Evolutionary conservation across 2,329 filamentous ascomycete genomes (phyloP), one percentile per base, ranked within the genome.

Genomic region (Emydomyces testavorans): DNA sequence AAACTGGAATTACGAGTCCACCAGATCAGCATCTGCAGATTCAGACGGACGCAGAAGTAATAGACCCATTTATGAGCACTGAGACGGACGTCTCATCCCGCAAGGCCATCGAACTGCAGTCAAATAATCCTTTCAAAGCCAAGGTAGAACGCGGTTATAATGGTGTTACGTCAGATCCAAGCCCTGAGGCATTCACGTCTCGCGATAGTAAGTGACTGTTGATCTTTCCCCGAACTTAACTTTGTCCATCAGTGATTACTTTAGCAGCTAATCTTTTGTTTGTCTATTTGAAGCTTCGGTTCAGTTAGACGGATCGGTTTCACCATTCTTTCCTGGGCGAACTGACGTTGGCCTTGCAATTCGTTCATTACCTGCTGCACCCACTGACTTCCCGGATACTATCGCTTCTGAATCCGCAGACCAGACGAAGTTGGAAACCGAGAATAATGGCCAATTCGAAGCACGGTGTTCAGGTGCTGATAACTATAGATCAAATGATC

Each of bases 101-200:
- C 4, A 36, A 32, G 24, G 39, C 34, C 8, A 32, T 39, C 16
- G 34, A 48, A 23, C 21, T 48, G 11, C 46, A 48, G 31, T 49
- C 47, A 24, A 49, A 49, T 29, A 49, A 49, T 44, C 47, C 47
- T 23, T 49, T 49, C 18, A 36, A 20, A 36, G 29, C 46, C n/a
- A 41, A 36, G 18, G 6, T 48, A 13, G 37, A 48, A 23, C 34
- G n/a, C 4, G 32, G 15, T 23, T 23, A 39, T 21, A 31, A 15
- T 31, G 35, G 32, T 39, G 18, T 11, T n/a, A 31, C 15, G 3
- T 39, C 24, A 18, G 15, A 38, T 24, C 6, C 44, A 15, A 20
- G 23, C 21, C 32, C 15, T 46, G 15, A 15, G 10, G 26, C 13
- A 10, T 8, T 32, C 18, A 39, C 32, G 31, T 10, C 8, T 29